Evolutionary conservation across 768 basidiomycete species (phyloP), one percentile per base, ranked within the genome.

Genomic region (Suillus fuscotomentosus): DNA sequence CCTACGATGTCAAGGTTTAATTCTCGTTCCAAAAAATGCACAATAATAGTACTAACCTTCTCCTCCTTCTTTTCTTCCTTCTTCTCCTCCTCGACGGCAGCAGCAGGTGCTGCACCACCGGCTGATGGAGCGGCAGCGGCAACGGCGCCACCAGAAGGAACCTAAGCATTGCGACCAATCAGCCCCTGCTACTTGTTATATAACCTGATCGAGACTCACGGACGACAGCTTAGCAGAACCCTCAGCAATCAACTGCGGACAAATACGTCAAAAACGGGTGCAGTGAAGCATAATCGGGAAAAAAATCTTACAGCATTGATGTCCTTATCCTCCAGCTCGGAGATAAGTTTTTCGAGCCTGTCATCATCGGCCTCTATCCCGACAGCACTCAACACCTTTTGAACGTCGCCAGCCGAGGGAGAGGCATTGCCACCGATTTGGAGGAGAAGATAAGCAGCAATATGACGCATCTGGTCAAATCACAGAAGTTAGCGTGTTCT

Each of bases 401-500:
- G 94, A 82, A 99, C 84, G 77, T 98, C 96, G 54, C 73, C 84
- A 62, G 92, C 92, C 66, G 90, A 88, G 68, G 97, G 96, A 67
- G 85, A 86, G 72, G 88, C 80, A 75, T 98, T 98, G 63, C 97
- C 97, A 70, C 95, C 97, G 76, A 88, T 86, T 79, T 92, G 91
- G 81, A 98, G 95, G 77, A 99, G 94, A 66, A 99, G 88, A 85
- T 97, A 99, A 70, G 95, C 94, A 81, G 95, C 96, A 79, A 98
- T 82, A 76, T 95, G 82, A 80, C 92, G 92, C 93, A 95, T 95
- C 90, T 92, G 70, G 38, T 13, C 20, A 48, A 60, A 13, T 50
- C 63, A 53, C 62, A 41, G 7, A 39, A 50, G 48, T 62, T 54
- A 47, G 50, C 7, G 43, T 47, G 36, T 60, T 24, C 42, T 55